Evolutionary conservation across 495 filamentous ascomycete species (phyloP), one percentile per base, ranked within the genome.

Genomic region (Xylaria cubensis): DNA sequence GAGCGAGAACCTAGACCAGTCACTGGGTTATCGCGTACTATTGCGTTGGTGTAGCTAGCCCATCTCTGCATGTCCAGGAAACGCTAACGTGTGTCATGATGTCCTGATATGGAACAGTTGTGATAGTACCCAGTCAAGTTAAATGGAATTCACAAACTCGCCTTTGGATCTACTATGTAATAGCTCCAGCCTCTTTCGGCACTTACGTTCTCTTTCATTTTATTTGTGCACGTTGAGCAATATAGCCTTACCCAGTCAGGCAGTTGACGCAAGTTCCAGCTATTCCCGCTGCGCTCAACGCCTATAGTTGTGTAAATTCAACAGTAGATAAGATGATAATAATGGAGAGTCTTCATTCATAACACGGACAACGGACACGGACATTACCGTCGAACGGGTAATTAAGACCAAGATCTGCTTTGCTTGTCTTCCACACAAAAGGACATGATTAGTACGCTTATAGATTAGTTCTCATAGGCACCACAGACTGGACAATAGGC

Each of bases 211-310:
- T 53, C 64, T 39, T 36, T 55, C 48, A 67, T 51, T 51, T 48
- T 15, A 24, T 67, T 53, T 67, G 2, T 36, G 64, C 64, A 46
- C n/a, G 26, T 8, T 41, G 62, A 15, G 39, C 24, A 5, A 64
- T 44, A 41, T 5, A 50, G 62, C 62, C 62, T 64, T 64, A 64
- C 62, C 62, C 13, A 48, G 62, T 64, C 62, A 34, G 62, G 62
- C 62, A 64, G 62, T 50, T 64, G 41, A 34, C 42, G 44, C 26
- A 12, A 32, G 41, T 17, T 2, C 59, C 36, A 63, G 42, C 59
- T 64, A 7, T 62, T 19, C 21, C n/a, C 39, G 46, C 51, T 26
- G 8, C 51, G 21, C 24, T 29, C 24, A 55, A 26, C 24, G 26
- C n/a, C 10, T 62, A 42, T 39, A 41, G 36, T 26, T 24, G 59